Base-by-base conservation (phyloP, 2,329 filamentous ascomycete genomes). In the Beauveria australis region DNA sequence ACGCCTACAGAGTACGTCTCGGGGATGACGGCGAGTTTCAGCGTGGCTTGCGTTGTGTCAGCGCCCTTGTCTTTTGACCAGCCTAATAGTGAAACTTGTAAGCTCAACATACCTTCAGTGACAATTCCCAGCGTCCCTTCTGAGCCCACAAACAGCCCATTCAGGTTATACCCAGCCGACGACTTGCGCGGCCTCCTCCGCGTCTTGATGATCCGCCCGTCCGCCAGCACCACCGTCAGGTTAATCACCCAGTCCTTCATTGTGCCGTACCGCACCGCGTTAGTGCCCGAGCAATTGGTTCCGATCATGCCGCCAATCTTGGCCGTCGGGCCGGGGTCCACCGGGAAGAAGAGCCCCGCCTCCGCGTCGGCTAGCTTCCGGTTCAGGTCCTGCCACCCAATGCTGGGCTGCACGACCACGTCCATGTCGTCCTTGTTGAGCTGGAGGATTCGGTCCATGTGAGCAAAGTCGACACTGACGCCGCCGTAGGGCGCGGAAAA, bases 341-440 rank as follows among this genome's bases (percentile, higher is more conserved):
- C 87, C 1, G 92, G 92, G 70, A 96, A 95, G 76, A 96, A 96
- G 1, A 97, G 82, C 0, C 90, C 90, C 4, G 84, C 87, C 44
- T 83, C 80, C 73, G 88, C 84, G 68, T 89, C 85, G 53, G 85
- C 80, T 51, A 87, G 71, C 67, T 84, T 76, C 65, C 88, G 85
- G 68, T 97, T 97, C 61, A 97, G 76, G 57, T 89, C 85, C 81
- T 95, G 92, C 92, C 92, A 97, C n/a, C 89, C 88, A 10, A 97
- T 87, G 7, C 89, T 89, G 3, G 92, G 92, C 72, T 97, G 92
- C 3, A 97, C 91, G 5, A 96, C 89, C 54, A 96, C 81, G 67
- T 97, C 92, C 89, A 96, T 91, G 71, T 96, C 92, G 4, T 90
- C 88, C 66, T 89, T 87, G 71, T 96, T 89, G 61, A 96, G 79